Evolutionary conservation across 2,329 filamentous ascomycete genomes (phyloP).

Genomic region (Colletotrichum australisinense): DNA sequence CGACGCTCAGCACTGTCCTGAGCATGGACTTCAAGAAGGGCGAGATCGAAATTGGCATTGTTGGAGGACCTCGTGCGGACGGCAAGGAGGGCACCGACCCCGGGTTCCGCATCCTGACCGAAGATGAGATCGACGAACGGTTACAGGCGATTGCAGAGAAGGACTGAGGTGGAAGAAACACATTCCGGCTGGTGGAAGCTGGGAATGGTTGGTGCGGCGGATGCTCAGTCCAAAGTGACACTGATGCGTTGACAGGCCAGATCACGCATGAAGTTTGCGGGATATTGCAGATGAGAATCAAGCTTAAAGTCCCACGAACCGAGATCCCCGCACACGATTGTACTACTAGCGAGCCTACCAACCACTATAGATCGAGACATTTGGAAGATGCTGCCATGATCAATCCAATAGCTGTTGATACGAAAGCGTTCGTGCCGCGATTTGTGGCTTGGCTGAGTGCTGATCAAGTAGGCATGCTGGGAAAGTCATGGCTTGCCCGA

Average conservation of each 20-base stretch:
- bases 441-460: slow-evolving; percentile 37
- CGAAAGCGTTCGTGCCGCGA: slow-evolving; percentile 9
- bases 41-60: slow-evolving; percentile 97
- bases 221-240: slow-evolving; percentile 19
- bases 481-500: slow-evolving; percentile 11
- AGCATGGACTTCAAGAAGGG: slow-evolving; percentile 99
- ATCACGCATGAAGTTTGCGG: slow-evolving; percentile 20
- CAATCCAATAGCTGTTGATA: slow-evolving; percentile 4
- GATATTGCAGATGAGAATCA: slow-evolving; percentile 23
- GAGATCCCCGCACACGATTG: slow-evolving; percentile 30
- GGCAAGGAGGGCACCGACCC: slow-evolving; percentile 85
- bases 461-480: slow-evolving; percentile 8
- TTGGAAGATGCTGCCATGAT: slow-evolving; percentile 31
- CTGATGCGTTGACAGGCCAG: slow-evolving; percentile 18
- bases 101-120: slow-evolving; percentile 88
- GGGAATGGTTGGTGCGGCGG: slow-evolving; percentile 20
- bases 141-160: slow-evolving; percentile 99
- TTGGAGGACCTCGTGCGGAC: slow-evolving; percentile 85
- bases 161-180: slow-evolving; percentile 71
- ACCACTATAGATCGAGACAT: slow-evolving; percentile 42
- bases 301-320: slow-evolving; percentile 15
- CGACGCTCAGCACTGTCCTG: slow-evolving; percentile 92
- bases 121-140: slow-evolving; percentile 98
- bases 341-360: slow-evolving; percentile 38
- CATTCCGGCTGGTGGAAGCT: slow-evolving; percentile 24